Conservation (phyloP, 2,329 filamentous ascomycete species). For the Aspergillus sp. region DNA sequence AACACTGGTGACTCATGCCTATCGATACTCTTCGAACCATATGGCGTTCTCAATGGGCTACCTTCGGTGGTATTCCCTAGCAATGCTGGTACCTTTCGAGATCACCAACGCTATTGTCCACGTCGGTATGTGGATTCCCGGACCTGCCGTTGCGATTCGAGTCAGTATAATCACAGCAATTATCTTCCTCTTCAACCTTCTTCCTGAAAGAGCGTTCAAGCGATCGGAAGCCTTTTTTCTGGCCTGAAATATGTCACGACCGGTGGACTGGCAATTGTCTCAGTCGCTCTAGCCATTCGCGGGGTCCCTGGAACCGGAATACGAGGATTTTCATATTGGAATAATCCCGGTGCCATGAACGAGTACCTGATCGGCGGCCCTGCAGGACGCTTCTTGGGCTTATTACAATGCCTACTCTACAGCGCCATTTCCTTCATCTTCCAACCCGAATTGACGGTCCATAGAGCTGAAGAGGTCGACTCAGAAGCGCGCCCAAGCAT, state of each 20-base stretch:
- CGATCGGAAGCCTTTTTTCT: conserved; percentile 46
- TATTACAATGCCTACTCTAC: conserved; percentile 47
- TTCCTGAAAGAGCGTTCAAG: conserved; percentile 46
- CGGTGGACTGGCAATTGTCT: conserved; percentile 44
- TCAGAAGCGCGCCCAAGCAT: conserved; percentile 46
- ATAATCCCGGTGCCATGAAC: conserved; percentile 44
- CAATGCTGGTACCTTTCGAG: conserved; percentile 50
- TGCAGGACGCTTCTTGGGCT: conserved; percentile 45
- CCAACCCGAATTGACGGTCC: conserved; percentile 50
- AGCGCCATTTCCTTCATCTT: conserved; percentile 51
- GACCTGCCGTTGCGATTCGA: conserved; percentile 34
- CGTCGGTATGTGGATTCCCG: conserved; percentile 54
- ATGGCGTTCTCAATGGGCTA: conserved; percentile 35
- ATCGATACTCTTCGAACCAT: conserved; percentile 34
- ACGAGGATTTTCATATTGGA: conserved; percentile 50
- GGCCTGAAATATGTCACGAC: conserved; percentile 47
- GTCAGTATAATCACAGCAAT: conserved; percentile 54
- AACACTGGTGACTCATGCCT: conserved; percentile 36
- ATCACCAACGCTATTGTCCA: conserved; percentile 62
- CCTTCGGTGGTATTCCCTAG: conserved; percentile 43
- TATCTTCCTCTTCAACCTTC: conserved; percentile 46
- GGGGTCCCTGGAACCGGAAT: conserved; percentile 44
- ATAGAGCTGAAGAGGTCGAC: conserved; percentile 51
- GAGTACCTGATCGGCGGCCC: conserved; percentile 43
- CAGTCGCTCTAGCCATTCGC: conserved; percentile 49